Evolutionary conservation across 192 early-diverging fungal genomes (phyloP).

Genomic region (Oehlia diaphana): DNA sequence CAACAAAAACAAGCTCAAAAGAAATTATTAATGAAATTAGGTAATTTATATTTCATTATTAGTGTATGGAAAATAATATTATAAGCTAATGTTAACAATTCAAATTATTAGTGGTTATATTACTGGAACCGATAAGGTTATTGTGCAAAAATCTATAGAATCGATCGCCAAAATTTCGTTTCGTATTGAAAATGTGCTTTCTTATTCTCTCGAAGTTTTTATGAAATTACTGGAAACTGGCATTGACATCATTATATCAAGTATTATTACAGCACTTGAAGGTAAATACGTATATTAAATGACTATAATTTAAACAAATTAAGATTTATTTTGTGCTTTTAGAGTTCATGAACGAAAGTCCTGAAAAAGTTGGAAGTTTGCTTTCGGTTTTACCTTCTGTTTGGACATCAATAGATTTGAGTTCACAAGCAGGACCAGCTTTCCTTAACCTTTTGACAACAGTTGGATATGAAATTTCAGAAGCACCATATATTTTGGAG

Average conservation of each 20-base stretch:
- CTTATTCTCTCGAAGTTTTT: constrained; percentile 24
- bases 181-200: neutral
- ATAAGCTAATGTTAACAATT: neutral
- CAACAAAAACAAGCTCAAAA: neutral
- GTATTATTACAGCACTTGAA: constrained; percentile 4
- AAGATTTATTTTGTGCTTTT: neutral
- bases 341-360: neutral
- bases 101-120: constrained; percentile 19
- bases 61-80: neutral
- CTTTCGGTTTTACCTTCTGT: neutral
- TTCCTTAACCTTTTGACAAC: constrained; percentile 17
- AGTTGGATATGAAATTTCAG: neutral
- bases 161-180: constrained; percentile 7
- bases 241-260: constrained; percentile 8
- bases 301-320: neutral
- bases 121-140: neutral
- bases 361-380: neutral
- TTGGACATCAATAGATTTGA: constrained; percentile 12
- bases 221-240: constrained; percentile 21
- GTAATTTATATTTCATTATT: neutral
- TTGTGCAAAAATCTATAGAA: constrained; percentile 7
- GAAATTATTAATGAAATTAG: constrained; percentile 28
- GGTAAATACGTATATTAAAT: neutral
- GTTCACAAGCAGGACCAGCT: constrained; percentile 1
- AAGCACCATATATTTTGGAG: constrained; percentile 24